Evolutionary conservation across 495 filamentous ascomycete genomes (phyloP).

Genomic region (Penicillium chermesinum): DNA sequence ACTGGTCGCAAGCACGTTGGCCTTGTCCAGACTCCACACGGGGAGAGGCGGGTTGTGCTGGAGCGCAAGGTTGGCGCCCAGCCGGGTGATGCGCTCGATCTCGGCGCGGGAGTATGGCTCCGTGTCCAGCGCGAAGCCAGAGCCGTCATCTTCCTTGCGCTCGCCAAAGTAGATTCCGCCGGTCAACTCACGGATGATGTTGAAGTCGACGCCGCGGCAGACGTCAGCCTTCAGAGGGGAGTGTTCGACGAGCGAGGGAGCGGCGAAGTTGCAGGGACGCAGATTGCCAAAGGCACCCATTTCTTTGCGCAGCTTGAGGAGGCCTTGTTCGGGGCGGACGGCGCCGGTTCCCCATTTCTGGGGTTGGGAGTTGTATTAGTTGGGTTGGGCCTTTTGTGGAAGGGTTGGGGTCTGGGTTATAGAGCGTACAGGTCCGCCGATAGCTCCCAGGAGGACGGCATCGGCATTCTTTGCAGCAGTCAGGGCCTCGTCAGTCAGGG

Average conservation of each 20-base stretch:
- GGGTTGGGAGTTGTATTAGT: background rate
- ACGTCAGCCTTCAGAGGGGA: conserved; percentile 87
- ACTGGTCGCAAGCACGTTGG: conserved; percentile 89
- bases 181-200: conserved; percentile 89
- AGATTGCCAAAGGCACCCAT: conserved; percentile 95
- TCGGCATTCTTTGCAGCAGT: conserved; percentile 82
- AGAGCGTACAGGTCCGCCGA: conserved; percentile 75
- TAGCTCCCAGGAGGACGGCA: conserved; percentile 88
- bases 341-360: conserved; percentile 90
- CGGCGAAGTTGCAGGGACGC: conserved; percentile 94
- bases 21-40: conserved; percentile 92
- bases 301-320: conserved; percentile 90
- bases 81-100: conserved; percentile 82
- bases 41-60: conserved; percentile 72
- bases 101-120: conserved; percentile 84
- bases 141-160: conserved; percentile 73
- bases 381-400: background rate
- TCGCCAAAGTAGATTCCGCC: conserved; percentile 98
- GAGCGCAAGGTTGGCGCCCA: conserved; percentile 78
- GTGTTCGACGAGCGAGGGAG: conserved; percentile 75
- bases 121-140: conserved; percentile 76
- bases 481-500: conserved; percentile 82
- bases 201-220: conserved; percentile 87
- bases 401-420: background rate
- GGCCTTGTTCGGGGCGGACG: conserved; percentile 90